A percentile compares a stretch with the other conserved stretches of the same genome.
Conservation (phyloP, 108 stramenopile genomes). For the Cyclotella cryptica region DNA sequence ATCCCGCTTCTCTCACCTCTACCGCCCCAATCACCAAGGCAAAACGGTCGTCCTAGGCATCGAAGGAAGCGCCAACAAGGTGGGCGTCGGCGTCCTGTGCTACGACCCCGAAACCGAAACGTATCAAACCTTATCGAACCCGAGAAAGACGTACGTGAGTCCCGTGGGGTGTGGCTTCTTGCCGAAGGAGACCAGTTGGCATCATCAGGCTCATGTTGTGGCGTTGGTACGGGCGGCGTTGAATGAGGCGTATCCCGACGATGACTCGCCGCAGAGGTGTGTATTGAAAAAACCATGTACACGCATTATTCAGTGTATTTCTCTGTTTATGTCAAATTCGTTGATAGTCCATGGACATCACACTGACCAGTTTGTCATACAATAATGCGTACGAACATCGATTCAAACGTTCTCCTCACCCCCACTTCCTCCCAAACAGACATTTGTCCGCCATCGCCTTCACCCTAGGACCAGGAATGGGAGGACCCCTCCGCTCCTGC, state of each 20-base stretch:
- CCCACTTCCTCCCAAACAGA: not conserved
- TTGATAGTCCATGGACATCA: too few relatives aligned
- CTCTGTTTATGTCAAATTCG: too few relatives aligned
- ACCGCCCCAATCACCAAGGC: conserved; percentile 36
- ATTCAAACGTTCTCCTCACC: too few relatives aligned
- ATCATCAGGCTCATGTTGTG: conserved; percentile 96
- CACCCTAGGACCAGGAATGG: conserved; percentile 99
- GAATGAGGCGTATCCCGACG: conserved; percentile 80
- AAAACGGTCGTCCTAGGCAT: conserved; percentile 88
- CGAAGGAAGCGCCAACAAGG: conserved; percentile 99
- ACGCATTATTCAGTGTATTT: too few relatives aligned
- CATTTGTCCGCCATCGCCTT: conserved; percentile 80
- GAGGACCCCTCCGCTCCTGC: conserved; percentile 94
- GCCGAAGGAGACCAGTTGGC: conserved; percentile 96
- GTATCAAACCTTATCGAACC: conserved; percentile 95
- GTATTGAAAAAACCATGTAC: not conserved
- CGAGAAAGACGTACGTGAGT: conserved; percentile 95
- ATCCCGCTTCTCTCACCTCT: conserved; percentile 37
- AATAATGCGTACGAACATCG: too few relatives aligned
- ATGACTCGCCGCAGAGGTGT: conserved; percentile 47
- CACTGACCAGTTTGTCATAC: too few relatives aligned
- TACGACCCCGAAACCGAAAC: conserved; percentile 70
- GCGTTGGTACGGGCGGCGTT: conserved; percentile 91
- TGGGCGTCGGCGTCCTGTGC: conserved; percentile 93
- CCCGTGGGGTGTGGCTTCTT: conserved; percentile 97